Evolutionary conservation across 495 filamentous ascomycete genomes (phyloP), one percentile per base, ranked within the genome.

Genomic region (Geoglossum glabrum): DNA sequence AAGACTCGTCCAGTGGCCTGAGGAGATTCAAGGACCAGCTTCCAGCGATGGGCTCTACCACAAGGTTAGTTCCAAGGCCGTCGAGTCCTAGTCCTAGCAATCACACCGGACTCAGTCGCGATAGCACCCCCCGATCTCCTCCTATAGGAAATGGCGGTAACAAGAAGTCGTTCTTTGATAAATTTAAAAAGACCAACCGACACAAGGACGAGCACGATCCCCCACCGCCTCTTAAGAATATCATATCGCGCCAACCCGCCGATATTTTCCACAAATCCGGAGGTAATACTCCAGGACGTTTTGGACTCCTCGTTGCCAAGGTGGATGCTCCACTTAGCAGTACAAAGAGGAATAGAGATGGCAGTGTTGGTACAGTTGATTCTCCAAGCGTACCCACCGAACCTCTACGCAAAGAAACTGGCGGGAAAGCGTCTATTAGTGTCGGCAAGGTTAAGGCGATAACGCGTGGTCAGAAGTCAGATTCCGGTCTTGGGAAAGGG

Each of bases 21-120:
- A 73, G 76, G 13, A 75, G 73, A 38, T 65, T 72, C 54, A 74
- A 79, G 19, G 72, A 71, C 33, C 60, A 72, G 17, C 69, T 67
- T 60, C 70, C 67, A 46, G 69, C 70, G 52, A 72, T 76, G 67
- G 71, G 66, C 43, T 79, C 78, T 23, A 66, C 70, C 17, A 72
- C 72, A 5, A 74, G 69, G 23, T 64, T 76, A 56, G 71, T 70
- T 26, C 58, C 76, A 17, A 80, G 87, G 30, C 79, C 82, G 3
- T 79, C 81, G 28, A 94, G 85, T 64, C 86, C 87, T 13, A 85
- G 85, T 1, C 83, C 82, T 21, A 92, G 83, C 64, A 72, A 74
- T 13, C 77, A 75, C 60, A 83, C 84, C 61, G 69, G 69, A 62
- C 59, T 72, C 64, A 55, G 76, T 75, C 25, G 49, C 49, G 49